A percentile compares a stretch with the other conserved stretches of the same genome.
These are phyloP conservation scores for Bromus sterilis DNA, from an alignment of 176 grass and related monocot species.

Conservation along the genomic window DNA sequence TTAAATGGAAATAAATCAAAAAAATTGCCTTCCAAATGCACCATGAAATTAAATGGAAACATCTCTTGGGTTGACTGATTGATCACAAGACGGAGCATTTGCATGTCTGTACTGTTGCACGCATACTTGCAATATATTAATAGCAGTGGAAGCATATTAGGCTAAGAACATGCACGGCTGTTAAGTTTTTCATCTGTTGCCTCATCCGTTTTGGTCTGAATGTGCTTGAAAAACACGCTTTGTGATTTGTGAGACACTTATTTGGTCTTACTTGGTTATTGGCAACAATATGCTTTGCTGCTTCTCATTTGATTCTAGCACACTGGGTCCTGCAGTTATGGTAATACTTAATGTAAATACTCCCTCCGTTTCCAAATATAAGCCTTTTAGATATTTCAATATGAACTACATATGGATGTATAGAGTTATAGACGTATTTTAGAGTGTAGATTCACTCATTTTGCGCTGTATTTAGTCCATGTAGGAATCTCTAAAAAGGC, in stretches of 20 bases:
- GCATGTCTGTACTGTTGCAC: background rate
- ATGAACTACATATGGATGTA: no score
- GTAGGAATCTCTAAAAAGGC: no score
- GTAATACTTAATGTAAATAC: background rate
- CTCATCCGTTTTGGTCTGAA: background rate
- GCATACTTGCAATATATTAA: background rate
- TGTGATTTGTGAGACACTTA: background rate
- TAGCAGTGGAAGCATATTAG: background rate
- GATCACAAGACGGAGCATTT: background rate
- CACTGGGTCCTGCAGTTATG: background rate
- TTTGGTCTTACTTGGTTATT: background rate
- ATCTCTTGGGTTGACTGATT: background rate
- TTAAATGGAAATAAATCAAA: background rate
- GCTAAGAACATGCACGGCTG: background rate
- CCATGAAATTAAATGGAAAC: background rate
- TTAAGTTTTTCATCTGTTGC: background rate
- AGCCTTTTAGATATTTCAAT: no score
- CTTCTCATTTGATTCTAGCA: slow-evolving; percentile 5
- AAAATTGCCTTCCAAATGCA: background rate
- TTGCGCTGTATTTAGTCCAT: no score
- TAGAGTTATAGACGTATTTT: no score
- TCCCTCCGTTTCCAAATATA: no score
- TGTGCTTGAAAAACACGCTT: background rate
- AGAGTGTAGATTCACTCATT: no score
- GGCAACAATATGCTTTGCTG: background rate